Percentiles rank a stretch among this genome's conserved stretches.
Evolutionary conservation across 116 monocot species (phyloP).

Genomic region (Phalaenopsis hybrid): DNA sequence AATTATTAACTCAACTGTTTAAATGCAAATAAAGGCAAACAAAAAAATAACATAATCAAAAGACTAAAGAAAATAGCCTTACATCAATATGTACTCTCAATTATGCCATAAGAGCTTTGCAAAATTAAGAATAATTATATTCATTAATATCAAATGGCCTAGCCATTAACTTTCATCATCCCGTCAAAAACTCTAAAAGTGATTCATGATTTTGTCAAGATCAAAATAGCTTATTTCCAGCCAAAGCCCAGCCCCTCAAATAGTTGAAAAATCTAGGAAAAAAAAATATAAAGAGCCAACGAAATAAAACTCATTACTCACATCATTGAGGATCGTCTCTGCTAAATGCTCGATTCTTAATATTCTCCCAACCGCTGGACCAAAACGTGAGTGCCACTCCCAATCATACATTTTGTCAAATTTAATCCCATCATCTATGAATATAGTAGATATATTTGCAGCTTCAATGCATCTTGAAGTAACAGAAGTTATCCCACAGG

Average conservation of each 20-base stretch:
- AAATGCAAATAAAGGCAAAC: not conserved
- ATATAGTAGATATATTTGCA: constrained; percentile 67
- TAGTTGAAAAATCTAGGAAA: no score
- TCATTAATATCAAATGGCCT: not conserved
- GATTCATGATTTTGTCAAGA: not conserved
- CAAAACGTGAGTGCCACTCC: constrained; percentile 66
- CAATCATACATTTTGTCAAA: constrained; percentile 86
- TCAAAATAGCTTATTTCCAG: not conserved
- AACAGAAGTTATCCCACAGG: constrained; percentile 44
- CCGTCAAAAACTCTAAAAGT: not conserved
- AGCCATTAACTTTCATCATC: not conserved
- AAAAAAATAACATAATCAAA: not conserved
- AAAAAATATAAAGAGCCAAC: not conserved
- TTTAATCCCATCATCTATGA: constrained; percentile 82
- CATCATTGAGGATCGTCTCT: constrained; percentile 82
- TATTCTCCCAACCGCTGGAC: constrained; percentile 76
- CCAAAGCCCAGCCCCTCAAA: not conserved
- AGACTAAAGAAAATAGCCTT: not conserved
- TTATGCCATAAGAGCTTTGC: not conserved
- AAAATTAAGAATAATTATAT: not conserved
- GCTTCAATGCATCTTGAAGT: constrained; percentile 73
- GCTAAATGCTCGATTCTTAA: constrained; percentile 83
- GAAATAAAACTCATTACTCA: constrained; percentile 25
- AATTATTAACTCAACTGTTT: not conserved
- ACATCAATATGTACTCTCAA: not conserved